Evolutionary conservation across 768 basidiomycete species (phyloP), one percentile per base, ranked within the genome.

Genomic region (Phallus indusiatus): DNA sequence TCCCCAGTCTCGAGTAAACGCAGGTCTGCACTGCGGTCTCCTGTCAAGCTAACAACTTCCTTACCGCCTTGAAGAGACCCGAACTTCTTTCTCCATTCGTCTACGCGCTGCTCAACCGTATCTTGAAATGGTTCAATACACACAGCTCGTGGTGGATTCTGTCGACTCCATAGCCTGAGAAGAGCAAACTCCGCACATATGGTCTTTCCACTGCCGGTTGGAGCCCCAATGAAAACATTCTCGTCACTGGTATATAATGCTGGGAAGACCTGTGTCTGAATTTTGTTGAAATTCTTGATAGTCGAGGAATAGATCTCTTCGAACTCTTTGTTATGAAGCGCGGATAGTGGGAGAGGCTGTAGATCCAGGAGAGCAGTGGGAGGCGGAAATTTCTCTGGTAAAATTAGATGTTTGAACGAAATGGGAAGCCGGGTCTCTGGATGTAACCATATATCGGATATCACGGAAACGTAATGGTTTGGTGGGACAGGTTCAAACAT

Each of bases 261-360:
- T 66, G 96, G 94, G 86, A 99, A 98, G 49, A 96, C 94, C 72
- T 98, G 96, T 0, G 93, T 98, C 69, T 98, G 96, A 62, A 98
- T 97, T 73, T 97, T 99, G 81, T 98, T 98, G 79, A 97, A 98
- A 0, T 83, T 84, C 61, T 83, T 78, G 63, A 98, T 85, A 0
- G 82, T 82, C 17, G 79, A 81, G 0, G 84, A 81, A 70, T 97
- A 99, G 47, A 98, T 81, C 0, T 78, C 77, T 70, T 98, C 92
- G 64, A 86, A 98, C 61, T 94, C 90, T 66, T 86, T 84, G 79
- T 96, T 96, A 71, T 95, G 93, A 4, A 99, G 76, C 0, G 94
- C 94, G 0, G 90, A 84, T 14, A 96, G 77, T 0, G 96, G 94
- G 0, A 97, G 80, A 0, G 88, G 75, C 67, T 97, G 94, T 3